Percentiles rank a stretch among this genome's conserved stretches.
Conservation (phyloP, 164 flowering plant genomes). For the Annona cherimola region DNA sequence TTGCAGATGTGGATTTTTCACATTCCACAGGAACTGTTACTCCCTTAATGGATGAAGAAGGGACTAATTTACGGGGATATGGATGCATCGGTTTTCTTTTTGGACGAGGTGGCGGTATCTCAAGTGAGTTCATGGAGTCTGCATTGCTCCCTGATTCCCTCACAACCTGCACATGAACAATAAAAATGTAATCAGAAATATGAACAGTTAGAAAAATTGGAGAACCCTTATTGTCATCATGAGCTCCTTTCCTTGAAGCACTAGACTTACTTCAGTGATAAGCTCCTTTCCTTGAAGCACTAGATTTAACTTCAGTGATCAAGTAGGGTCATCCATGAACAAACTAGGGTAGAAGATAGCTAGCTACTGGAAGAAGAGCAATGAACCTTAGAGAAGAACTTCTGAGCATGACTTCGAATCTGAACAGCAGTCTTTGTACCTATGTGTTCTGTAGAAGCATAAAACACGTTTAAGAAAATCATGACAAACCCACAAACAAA, state of each 20-base stretch:
- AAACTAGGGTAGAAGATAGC: slow-evolving; percentile 17
- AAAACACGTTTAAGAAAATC: slow-evolving; percentile 4
- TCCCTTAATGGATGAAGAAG: slow-evolving; percentile 22
- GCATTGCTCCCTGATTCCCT: slow-evolving; percentile 41
- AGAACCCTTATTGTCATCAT: slow-evolving; percentile 3
- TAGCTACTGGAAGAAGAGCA: slow-evolving; percentile 16
- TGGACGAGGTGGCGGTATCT: slow-evolving; percentile 90
- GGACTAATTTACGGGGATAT: slow-evolving; percentile 65
- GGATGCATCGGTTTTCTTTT: slow-evolving; percentile 83
- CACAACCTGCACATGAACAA: slow-evolving; percentile 33
- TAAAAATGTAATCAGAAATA: not conserved
- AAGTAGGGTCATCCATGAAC: slow-evolving; percentile 11
- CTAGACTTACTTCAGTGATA: slow-evolving; percentile 16
- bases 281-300: slow-evolving; percentile 9
- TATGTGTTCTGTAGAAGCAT: slow-evolving; percentile 55
- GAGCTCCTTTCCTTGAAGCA: slow-evolving; percentile 9
- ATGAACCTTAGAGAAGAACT: slow-evolving; percentile 81
- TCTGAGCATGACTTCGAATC: slow-evolving; percentile 93
- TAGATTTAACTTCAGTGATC: slow-evolving; percentile 16
- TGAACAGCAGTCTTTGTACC: slow-evolving; percentile 90
- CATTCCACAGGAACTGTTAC: slow-evolving; percentile 13
- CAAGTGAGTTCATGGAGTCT: slow-evolving; percentile 43
- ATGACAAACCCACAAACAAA: not conserved
- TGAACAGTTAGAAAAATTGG: slow-evolving; percentile 9
- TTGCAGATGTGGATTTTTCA: slow-evolving; percentile 35